Evolutionary conservation across 2,329 filamentous ascomycete genomes (phyloP), one percentile per base, ranked within the genome.

Genomic region (Emergomyces orientalis): DNA sequence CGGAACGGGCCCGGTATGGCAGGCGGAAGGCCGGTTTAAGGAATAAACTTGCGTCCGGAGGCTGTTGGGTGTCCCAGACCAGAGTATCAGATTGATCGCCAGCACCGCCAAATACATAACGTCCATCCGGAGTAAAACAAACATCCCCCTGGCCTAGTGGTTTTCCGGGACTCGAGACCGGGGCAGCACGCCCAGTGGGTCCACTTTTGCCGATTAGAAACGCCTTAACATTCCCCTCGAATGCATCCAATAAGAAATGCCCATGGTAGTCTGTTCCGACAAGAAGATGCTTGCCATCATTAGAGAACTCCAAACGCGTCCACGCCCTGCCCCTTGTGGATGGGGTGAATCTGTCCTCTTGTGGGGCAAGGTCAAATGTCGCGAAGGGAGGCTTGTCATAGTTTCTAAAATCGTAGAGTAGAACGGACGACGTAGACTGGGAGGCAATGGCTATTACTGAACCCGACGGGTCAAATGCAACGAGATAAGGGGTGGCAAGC

Each of bases 221-320:
- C 11, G 89, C 87, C 71, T 88, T 90, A 27, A 97, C 75, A 7
- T 81, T 82, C 47, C 93, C 94, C 51, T 90, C 86, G 72, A 97
- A 97, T 1, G 93, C 90, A 73, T 99, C 94, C n/a, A 99, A 80
- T 2, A 99, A 79, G 71, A 94, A 96, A 75, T 99, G 94, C 0
- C 91, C 91, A 60, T 83, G 83, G 7, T 89, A 90, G 58, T 88
- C 90, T 1, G 93, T 97, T 17, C 89, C 90, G 22, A 99, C 75
- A 5, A 99, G 82, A 57, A 99, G 77, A 64, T 85, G 85, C 71
- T 96, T 96, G 22, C 94, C 94, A 71, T 99, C 94, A 70, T 99
- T 99, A 63, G 90, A 94, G 73, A 99, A 97, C 70, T 96, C 91
- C 51, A 99, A 82, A 69, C 89, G 91, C 1, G 90, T 94, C 94